A percentile compares a stretch with the other conserved stretches of the same genome.
Conservation (phyloP, 352 stramenopile genomes). For the Phytophthora pseudosyringae region DNA sequence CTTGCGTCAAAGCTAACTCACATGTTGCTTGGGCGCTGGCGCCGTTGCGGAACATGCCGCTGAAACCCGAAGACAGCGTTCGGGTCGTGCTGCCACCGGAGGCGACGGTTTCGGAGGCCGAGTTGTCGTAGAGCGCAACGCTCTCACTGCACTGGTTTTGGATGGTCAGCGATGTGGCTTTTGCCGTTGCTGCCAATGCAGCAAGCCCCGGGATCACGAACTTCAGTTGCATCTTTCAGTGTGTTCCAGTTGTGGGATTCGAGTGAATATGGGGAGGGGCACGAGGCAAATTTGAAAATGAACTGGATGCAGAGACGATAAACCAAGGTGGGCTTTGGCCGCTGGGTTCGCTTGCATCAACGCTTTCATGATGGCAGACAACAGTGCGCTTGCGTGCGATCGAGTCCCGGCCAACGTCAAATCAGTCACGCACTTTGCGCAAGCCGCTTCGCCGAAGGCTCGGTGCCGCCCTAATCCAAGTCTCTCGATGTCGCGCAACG, state of each 20-base stretch:
- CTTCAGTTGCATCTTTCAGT: constrained; percentile 15
- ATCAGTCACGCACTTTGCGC: constrained; percentile 18
- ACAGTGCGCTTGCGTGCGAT: constrained; percentile 31
- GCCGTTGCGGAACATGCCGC: constrained; percentile 64
- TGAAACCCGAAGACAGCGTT: constrained; percentile 44
- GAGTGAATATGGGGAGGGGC: background rate
- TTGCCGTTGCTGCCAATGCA: constrained; percentile 23
- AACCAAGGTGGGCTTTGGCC: background rate
- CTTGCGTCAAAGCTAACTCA: constrained; percentile 6
- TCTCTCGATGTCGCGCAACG: constrained; percentile 9
- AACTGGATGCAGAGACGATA: constrained; percentile 5
- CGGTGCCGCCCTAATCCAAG: constrained; percentile 14
- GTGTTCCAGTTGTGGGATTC: constrained; percentile 5
- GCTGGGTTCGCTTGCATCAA: background rate
- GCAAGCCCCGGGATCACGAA: constrained; percentile 7
- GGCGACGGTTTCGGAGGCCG: constrained; percentile 44
- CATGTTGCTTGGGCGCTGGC: constrained; percentile 43
- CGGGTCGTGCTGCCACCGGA: constrained; percentile 40
- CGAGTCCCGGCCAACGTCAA: constrained; percentile 2
- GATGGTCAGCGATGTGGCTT: constrained; percentile 44
- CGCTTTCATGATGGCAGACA: constrained; percentile 6
- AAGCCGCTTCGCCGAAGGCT: constrained; percentile 23
- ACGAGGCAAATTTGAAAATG: constrained; percentile 25
- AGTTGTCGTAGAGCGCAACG: constrained; percentile 66
- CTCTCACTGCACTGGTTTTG: constrained; percentile 51